phyloP scores from a whole-genome alignment of 2,329 filamentous ascomycete species.

The Nothomitra cinnamomea region DNA sequence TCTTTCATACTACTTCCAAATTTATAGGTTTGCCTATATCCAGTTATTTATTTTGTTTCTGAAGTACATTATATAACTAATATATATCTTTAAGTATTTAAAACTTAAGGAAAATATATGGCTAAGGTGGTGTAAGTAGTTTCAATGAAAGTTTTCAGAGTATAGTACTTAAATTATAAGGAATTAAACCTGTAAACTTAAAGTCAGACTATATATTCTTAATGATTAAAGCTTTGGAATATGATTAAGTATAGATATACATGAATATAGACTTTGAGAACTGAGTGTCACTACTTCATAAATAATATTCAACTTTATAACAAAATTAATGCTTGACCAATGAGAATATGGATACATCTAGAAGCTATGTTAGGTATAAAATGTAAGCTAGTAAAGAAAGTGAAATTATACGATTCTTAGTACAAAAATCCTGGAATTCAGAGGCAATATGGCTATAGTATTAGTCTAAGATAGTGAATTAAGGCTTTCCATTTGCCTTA shows the following conservation, averaged over 20 bases:
- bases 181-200: neutral
- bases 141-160: no score
- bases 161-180: no score
- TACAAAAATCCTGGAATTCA: neutral
- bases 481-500: no score
- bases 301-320: neutral
- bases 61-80: no score
- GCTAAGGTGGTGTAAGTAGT: no score
- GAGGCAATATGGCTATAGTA: neutral
- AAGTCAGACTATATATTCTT: neutral
- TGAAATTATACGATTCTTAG: neutral
- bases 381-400: neutral
- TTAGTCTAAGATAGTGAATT: neutral
- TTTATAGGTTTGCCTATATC: no score
- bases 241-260: neutral
- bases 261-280: neutral
- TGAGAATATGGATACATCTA: neutral
- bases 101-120: no score
- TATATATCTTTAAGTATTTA: no score
- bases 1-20: no score
- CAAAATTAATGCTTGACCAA: neutral
- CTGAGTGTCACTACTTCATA: neutral
- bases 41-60: no score
- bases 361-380: neutral
- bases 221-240: neutral